Evolutionary conservation across 1,284 basidiomycete species (phyloP).

Genomic region (Austroboletus rostrupii): DNA sequence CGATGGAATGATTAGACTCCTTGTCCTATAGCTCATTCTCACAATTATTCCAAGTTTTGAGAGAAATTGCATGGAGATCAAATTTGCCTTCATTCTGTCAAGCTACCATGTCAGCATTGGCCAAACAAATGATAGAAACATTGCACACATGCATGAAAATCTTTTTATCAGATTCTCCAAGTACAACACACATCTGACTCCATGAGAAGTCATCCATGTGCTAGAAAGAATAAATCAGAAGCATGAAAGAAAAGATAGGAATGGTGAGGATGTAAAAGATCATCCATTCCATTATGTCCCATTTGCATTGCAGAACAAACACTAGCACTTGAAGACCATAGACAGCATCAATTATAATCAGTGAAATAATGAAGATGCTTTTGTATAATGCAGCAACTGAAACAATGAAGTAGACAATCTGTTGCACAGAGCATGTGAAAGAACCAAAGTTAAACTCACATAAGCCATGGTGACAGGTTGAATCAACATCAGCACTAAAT

Average conservation of each 20-base stretch:
- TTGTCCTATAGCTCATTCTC: constrained; percentile 98
- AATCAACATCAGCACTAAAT: constrained; percentile 82
- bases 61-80: constrained; percentile 85
- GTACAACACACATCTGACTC: constrained; percentile 91
- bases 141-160: constrained; percentile 83
- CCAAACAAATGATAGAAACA: neutral
- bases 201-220: constrained; percentile 99
- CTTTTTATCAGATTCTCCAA: constrained; percentile 95
- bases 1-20: constrained; percentile 88
- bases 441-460: constrained; percentile 47
- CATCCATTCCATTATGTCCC: constrained; percentile 39
- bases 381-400: constrained; percentile 63
- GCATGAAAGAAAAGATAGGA: constrained; percentile 87
- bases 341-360: constrained; percentile 90
- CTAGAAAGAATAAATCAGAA: constrained; percentile 98
- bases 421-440: constrained; percentile 2
- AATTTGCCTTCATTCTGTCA: constrained; percentile 93
- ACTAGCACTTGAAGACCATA: constrained; percentile 90
- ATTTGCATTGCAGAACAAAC: constrained; percentile 83
- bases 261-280: constrained; percentile 92
- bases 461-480: constrained; percentile 93
- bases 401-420: constrained; percentile 88
- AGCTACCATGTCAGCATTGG: constrained; percentile 12
- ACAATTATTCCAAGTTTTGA: constrained; percentile 97
- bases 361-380: constrained; percentile 71